phyloP scores from a whole-genome alignment of 129 eudicot genomes.

The Saussurea involucrata region DNA sequence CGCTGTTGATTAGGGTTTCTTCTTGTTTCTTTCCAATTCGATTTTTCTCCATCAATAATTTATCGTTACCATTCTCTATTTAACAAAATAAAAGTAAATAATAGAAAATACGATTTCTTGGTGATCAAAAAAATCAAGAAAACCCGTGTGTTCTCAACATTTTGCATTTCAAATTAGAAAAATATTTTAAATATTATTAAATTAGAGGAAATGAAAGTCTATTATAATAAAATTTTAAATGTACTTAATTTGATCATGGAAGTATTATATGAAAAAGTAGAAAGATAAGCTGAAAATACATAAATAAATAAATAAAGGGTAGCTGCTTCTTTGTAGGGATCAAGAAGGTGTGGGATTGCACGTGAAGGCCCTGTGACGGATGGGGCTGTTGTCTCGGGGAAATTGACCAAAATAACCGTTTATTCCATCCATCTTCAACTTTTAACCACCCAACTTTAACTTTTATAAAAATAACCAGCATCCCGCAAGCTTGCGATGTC shows the following conservation, averaged over 20 bases:
- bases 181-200: too few species aligned
- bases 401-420: too few species aligned
- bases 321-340: slow-evolving; percentile 20
- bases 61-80: too few species aligned
- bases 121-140: neutral
- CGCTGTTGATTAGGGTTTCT: too few species aligned
- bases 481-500: too few species aligned
- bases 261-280: neutral
- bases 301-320: neutral
- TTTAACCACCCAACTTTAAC: too few species aligned
- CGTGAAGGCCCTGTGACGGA: slow-evolving; percentile 65
- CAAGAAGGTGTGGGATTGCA: slow-evolving; percentile 45
- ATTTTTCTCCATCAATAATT: too few species aligned
- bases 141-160: neutral
- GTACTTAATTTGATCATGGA: neutral
- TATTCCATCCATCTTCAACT: too few species aligned
- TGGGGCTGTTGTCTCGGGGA: slow-evolving; percentile 29
- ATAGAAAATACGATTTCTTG: neutral
- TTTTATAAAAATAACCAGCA: too few species aligned
- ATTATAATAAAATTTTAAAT: neutral
- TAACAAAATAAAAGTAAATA: too few species aligned
- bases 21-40: too few species aligned
- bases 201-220: neutral
- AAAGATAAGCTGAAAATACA: neutral
- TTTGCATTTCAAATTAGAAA: too few species aligned